Base-by-base conservation (phyloP, 495 filamentous ascomycete genomes). In the Penicillium paxilli region DNA sequence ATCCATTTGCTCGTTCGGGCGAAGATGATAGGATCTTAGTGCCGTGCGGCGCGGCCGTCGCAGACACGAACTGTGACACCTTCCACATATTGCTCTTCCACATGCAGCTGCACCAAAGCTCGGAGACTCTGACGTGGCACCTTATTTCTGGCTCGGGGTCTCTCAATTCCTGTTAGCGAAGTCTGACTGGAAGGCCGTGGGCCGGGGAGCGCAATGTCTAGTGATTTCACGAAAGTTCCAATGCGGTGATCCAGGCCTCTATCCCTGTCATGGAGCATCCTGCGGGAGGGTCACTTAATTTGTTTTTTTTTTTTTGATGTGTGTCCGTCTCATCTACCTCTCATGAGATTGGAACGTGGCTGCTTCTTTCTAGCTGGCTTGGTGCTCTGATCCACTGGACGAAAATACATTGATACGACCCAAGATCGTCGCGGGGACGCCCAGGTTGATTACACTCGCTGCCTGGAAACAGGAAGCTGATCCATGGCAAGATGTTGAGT, bases 61-160 rank as follows among this genome's bases (percentile, higher is more conserved):
- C 58, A 64, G 68, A 74, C 65, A 70, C 64, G 68, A 67, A 67
- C 64, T 61, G 65, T 78, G 65, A 67, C 68, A 72, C 68, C 52
- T 68, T 68, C 68, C 68, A 69, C 65, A 68, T 70, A 59, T 64
- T 63, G 57, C 66, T 67, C 57, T 69, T 71, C 67, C 67, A 57
- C 60, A 73, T 76, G 73, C 73, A 75, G 62, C 67, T 75, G 71
- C 71, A 72, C 68, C 67, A 74, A 59, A 73, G 66, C 67, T 71
- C 69, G 59, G 66, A 69, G 65, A 68, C 67, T 76, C 72, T 78
- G 75, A 78, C 75, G 75, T 78, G 75, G 75, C 75, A 68, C 47
- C 49, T 64, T 65, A 55, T 63, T 66, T 73, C 68, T 76, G 73
- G 75, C 57, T 60, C 55, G 58, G 25, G 54, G 47, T 47, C 21